Evolutionary conservation across 2,329 filamentous ascomycete species (phyloP), one percentile per base, ranked within the genome.

Genomic region (Hortaea sp.): DNA sequence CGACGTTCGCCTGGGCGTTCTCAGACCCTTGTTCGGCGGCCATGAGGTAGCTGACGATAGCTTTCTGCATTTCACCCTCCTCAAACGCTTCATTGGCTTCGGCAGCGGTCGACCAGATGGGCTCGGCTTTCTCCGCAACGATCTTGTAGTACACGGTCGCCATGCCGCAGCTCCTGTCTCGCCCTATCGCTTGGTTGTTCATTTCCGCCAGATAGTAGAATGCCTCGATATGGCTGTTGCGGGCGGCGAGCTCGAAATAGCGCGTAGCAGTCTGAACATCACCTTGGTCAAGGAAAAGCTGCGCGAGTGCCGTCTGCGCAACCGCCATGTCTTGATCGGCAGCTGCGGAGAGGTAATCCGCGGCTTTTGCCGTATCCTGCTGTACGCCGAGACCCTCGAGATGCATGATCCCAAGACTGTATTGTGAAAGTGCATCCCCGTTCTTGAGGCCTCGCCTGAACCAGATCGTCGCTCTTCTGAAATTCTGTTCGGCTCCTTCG

Each of bases 21-120:
- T 95, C 89, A 55, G 92, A 94, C 10, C 89, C 89, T 66, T 95
- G 88, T 63, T 95, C 89, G 1, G 89, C 89, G 1, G 87, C 88
- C 75, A 92, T 83, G 62, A 95, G 78, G 53, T 88, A 89, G 44
- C 82, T 76, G 12, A 95, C 75, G 42, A 95, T 75, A 1, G 89
- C 89, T 28, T 83, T 75, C 57, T 94, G 87, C 29, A 80, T 74
- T 59, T 95, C 85, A 4, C 88, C 87, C 12, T 77, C 73, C 46
- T 87, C 82, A 58, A 86, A 94, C 0, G 88, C 88, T 40, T 80
- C 74, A 57, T 94, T 94, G 1, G 89, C 86, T 64, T 94, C 88
- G 2, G 73, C 70, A 72, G 94, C 88, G 0, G 86, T 83, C 0
- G 86, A 89, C 35, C 95, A 75, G 34, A 87, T 83, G 62, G 88